A percentile compares a stretch with the other conserved stretches of the same genome.
Evolutionary conservation across 2,329 filamentous ascomycete species (phyloP).

Genomic region (Colletotrichum chrysophilum): DNA sequence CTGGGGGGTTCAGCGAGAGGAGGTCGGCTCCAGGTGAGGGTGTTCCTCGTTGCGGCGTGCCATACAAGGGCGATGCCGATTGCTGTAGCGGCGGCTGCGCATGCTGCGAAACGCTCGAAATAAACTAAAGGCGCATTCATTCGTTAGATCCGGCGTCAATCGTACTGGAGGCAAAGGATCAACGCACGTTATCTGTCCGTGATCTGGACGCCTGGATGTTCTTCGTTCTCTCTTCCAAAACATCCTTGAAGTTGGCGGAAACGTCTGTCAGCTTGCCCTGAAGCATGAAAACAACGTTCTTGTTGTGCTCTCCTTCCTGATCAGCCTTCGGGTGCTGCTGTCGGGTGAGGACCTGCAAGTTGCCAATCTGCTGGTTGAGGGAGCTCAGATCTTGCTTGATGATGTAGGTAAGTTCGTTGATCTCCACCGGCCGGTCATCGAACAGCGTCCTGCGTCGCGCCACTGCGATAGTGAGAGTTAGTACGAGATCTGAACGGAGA

Average conservation of each 20-base stretch:
- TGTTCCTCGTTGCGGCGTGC: slow-evolving; percentile 72
- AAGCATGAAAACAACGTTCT: slow-evolving; percentile 91
- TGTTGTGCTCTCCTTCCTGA: slow-evolving; percentile 96
- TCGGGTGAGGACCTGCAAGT: slow-evolving; percentile 78
- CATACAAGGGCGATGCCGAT: slow-evolving; percentile 86
- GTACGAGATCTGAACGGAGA: not conserved
- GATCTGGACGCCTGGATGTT: slow-evolving; percentile 95
- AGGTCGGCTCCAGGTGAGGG: slow-evolving; percentile 75
- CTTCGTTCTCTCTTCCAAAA: slow-evolving; percentile 93
- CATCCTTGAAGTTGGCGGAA: slow-evolving; percentile 94
- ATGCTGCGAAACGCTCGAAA: slow-evolving; percentile 84
- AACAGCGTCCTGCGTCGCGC: slow-evolving; percentile 97
- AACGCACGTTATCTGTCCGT: slow-evolving; percentile 76
- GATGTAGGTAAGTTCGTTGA: slow-evolving; percentile 88
- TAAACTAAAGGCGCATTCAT: slow-evolving; percentile 56
- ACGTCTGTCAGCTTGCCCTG: slow-evolving; percentile 91
- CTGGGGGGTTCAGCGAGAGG: slow-evolving; percentile 82
- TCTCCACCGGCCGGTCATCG: slow-evolving; percentile 94
- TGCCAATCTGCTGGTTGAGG: slow-evolving; percentile 84
- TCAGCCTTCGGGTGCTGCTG: slow-evolving; percentile 75
- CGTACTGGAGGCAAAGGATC: not conserved
- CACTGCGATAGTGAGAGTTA: slow-evolving; percentile 55
- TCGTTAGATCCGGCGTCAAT: not conserved
- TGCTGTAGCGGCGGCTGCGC: slow-evolving; percentile 72
- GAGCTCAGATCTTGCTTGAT: slow-evolving; percentile 95